Conservation (phyloP, 805 yeast genomes). For the Wickerhamiella kazuoi region DNA sequence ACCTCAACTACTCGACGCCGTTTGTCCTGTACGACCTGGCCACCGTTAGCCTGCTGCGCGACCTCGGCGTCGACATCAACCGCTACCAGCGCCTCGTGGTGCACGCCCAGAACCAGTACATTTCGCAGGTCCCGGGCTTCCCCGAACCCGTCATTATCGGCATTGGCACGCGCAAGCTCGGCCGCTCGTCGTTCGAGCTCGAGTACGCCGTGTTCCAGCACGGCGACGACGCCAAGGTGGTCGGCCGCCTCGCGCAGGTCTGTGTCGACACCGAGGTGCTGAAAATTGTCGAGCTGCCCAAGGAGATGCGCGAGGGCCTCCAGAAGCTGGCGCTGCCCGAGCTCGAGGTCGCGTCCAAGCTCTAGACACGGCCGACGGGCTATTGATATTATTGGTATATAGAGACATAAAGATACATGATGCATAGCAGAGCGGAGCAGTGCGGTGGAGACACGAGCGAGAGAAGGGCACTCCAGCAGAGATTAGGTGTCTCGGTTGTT, state of each 20-base stretch:
- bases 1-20: slow-evolving; percentile 3
- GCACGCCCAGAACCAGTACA: slow-evolving; percentile 15
- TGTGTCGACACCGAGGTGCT: slow-evolving; percentile 11
- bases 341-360: not conserved
- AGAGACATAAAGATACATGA: too few species aligned
- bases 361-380: too few species aligned
- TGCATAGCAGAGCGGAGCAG: too few species aligned
- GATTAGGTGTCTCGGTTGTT: too few species aligned
- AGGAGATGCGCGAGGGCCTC: not conserved
- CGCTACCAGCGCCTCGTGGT: slow-evolving; percentile 10
- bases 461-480: too few species aligned
- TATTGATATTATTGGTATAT: too few species aligned
- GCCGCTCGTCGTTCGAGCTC: slow-evolving; percentile 15
- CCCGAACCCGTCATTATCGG: slow-evolving; percentile 16
- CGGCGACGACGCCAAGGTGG: slow-evolving; percentile 14
- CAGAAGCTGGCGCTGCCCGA: not conserved
- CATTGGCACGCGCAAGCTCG: slow-evolving; percentile 14
- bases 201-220: slow-evolving; percentile 18
- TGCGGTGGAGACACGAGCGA: too few species aligned
- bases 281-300: not conserved
- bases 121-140: slow-evolving; percentile 15
- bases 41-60: not conserved
- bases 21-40: not conserved
- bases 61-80: not conserved
- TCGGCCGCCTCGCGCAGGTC: slow-evolving; percentile 17